Conservation (phyloP, 1,284 basidiomycete species). For the Fomitopsis schrenkii region DNA sequence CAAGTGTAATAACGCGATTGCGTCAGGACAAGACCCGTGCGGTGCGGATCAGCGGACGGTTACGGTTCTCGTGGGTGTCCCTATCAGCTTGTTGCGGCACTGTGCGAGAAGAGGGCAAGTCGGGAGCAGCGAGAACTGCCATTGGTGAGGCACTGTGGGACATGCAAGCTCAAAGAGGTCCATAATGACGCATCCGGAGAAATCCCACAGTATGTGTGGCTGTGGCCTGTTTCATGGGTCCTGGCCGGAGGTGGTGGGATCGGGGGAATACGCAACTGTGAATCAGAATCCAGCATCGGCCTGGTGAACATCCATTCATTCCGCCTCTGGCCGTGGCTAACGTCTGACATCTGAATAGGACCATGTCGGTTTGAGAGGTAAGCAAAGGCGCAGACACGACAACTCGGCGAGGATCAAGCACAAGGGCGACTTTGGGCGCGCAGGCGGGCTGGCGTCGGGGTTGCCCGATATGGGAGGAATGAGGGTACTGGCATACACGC, state of each 20-base stretch:
- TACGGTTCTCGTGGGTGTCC: background rate
- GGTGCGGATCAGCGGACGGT: background rate
- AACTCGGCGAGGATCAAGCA: background rate
- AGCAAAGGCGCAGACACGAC: background rate
- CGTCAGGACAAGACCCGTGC: background rate
- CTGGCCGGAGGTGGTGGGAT: background rate
- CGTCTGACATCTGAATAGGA: no score
- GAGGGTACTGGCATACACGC: background rate
- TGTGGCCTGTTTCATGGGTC: background rate
- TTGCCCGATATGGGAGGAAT: background rate
- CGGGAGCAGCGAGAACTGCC: background rate
- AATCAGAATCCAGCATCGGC: background rate
- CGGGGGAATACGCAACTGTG: background rate
- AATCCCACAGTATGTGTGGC: background rate
- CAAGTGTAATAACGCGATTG: background rate
- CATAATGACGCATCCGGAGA: background rate
- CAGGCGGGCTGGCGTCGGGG: background rate
- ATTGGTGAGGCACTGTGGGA: background rate
- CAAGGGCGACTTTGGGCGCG: background rate
- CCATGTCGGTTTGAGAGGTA: background rate
- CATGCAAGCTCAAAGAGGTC: background rate
- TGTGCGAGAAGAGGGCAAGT: background rate
- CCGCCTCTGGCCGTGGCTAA: no score
- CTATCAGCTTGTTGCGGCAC: background rate
- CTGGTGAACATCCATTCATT: background rate